Evolutionary conservation across 768 basidiomycete species (phyloP), one percentile per base, ranked within the genome.

Genomic region (Symmetrospora coprosmae): DNA sequence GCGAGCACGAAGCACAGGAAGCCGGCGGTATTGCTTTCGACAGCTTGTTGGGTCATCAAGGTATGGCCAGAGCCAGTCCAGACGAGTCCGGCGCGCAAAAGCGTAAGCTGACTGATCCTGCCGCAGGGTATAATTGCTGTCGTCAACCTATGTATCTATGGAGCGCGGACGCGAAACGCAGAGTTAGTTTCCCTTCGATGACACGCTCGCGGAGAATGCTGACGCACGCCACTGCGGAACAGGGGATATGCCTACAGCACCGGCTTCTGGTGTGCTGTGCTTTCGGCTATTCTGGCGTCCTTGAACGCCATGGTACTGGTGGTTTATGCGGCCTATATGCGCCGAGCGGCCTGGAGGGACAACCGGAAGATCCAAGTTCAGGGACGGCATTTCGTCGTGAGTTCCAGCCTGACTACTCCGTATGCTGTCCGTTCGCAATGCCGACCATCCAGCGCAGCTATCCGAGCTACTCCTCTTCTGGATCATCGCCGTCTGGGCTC

Each of bases 1-100:
- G 53, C 65, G 2, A 64, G 55, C 16, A 58, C 46, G 6, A 34
- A 46, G 14, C 70, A 67, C 62, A 70, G 69, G 68, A 64, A 52
- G 23, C 46, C 60, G 9, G 64, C 67, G 0, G 72, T 72, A 1
- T 60, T 61, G 5, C 52, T 65, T 38, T 73, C 72, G 0, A 58
- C 70, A 16, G 37, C 68, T 3, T 70, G 62, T 39, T 74, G 74
- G 74, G 49, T 70, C 31, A 62, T 64, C 59, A 74, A 73, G 61
- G 70, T 70, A n/a, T n/a, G n/a, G n/a, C n/a, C n/a, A n/a, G n/a
- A 35, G 65, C 37, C 16, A 69, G 25, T 7, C 46, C 23, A 4
- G 60, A 62, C 40, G 19, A 45, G 16, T 30, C 38, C 23, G 64
- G 2, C 23, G 21, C 5, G 48, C 27, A 27, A 21, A 14, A n/a